phyloP scores from a whole-genome alignment of 805 yeast species.

The Yarrowia sp. region DNA sequence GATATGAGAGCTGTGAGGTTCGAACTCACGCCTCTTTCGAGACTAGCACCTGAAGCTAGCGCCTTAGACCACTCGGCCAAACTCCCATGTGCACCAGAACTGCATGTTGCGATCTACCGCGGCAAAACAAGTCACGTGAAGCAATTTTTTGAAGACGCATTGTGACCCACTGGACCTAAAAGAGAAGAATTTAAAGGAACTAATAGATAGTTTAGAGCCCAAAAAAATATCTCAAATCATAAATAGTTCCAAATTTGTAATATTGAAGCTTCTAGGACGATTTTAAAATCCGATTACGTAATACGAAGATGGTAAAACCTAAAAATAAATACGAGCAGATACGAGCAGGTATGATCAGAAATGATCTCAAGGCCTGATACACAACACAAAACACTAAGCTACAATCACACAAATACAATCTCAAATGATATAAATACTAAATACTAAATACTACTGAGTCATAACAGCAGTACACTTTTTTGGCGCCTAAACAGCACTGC shows the following conservation, averaged over 20 bases:
- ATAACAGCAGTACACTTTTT: neutral
- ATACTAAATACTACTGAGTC: slow-evolving; percentile 1
- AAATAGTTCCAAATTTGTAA: no score
- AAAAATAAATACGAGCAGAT: neutral
- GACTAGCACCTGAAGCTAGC: slow-evolving; percentile 24
- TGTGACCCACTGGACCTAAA: neutral
- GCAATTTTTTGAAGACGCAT: neutral
- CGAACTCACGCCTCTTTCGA: slow-evolving; percentile 31
- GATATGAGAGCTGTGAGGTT: slow-evolving; percentile 31
- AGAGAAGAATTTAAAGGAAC: no score
- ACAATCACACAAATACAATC: neutral
- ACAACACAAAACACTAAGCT: neutral
- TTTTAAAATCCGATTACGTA: neutral
- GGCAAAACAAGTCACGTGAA: slow-evolving; percentile 1
- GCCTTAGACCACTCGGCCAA: slow-evolving; percentile 24
- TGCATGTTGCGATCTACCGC: neutral
- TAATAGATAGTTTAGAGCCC: no score
- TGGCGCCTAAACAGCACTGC: neutral
- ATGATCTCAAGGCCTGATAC: neutral
- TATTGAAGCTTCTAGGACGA: neutral
- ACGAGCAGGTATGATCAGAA: no score
- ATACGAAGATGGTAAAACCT: neutral
- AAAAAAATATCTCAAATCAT: neutral
- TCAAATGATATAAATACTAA: slow-evolving; percentile 24
- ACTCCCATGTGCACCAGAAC: neutral